Conservation (phyloP, 768 basidiomycete species). For the Psilocybe cubensis region DNA sequence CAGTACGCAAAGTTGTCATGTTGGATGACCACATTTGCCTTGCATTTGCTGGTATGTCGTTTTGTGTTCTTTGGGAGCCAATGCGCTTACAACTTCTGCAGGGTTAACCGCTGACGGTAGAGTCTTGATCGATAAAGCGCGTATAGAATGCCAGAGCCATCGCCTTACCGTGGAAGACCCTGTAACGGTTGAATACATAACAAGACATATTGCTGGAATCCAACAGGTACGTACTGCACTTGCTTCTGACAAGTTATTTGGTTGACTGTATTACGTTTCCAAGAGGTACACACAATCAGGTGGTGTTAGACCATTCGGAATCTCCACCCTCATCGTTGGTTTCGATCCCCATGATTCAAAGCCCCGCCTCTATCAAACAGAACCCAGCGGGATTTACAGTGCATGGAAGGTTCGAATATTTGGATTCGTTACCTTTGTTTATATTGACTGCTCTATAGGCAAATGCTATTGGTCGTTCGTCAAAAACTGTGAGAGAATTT, state of each 20-base stretch:
- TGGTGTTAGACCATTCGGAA: slow-evolving; percentile 97
- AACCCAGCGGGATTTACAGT: slow-evolving; percentile 97
- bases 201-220: slow-evolving; percentile 96
- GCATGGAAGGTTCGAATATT: slow-evolving; percentile 85
- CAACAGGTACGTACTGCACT: slow-evolving; percentile 73
- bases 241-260: background rate
- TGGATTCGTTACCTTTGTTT: background rate
- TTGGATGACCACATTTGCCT: slow-evolving; percentile 97
- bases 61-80: background rate
- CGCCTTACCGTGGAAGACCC: slow-evolving; percentile 97
- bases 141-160: slow-evolving; percentile 97
- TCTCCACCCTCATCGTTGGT: slow-evolving; percentile 94
- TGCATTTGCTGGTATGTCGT: slow-evolving; percentile 87
- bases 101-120: slow-evolving; percentile 98
- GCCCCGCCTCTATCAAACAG: slow-evolving; percentile 94
- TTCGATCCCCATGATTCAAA: slow-evolving; percentile 92
- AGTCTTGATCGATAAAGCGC: slow-evolving; percentile 96
- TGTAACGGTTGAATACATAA: slow-evolving; percentile 97
- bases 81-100: slow-evolving; percentile 32
- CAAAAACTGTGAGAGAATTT: slow-evolving; percentile 98
- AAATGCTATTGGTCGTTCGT: slow-evolving; percentile 96
- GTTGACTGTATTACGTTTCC: background rate
- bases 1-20: slow-evolving; percentile 98
- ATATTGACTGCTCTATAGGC: slow-evolving; percentile 57
- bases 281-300: slow-evolving; percentile 98